Base-by-base conservation (phyloP, 768 basidiomycete genomes). In the Phlebiopsis gigantea region DNA sequence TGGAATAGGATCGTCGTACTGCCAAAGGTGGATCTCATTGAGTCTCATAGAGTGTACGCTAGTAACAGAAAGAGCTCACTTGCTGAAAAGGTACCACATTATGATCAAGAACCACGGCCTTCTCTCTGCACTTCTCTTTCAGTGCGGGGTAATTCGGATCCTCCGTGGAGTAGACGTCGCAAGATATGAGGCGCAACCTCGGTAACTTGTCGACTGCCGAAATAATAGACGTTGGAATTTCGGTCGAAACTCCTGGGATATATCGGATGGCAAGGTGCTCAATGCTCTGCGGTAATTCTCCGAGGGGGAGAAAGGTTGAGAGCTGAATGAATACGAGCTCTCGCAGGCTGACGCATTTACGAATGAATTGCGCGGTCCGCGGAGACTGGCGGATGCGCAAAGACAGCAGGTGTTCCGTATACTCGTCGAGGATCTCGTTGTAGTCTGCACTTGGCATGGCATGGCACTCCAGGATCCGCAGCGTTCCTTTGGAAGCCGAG, bases 241-340 rank as follows among this genome's bases (percentile, higher is more conserved):
- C 50, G 31, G 65, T 59, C 7, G 59, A 60, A 1, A 62, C 58
- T 47, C 66, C 63, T 10, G 26, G 21, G 19, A 66, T 63, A 55
- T 72, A 73, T 30, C 74, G 63, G 57, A 77, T 71, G 29, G 66
- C 66, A 4, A 80, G 57, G 55, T 78, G 77, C 53, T 77, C 70
- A 29, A 80, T 62, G 1, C 72, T 68, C 9, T 55, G 55, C 5
- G 79, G 72, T 7, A 80, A 68, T 4, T 57, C 55, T 2, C 55
- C 67, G 19, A 79, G 66, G 0, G 68, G 65, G 26, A 73, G 50
- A 12, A 74, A 46, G 1, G 62, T 64, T 4, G 77, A 75, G 2
- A 77, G 55, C 42, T 68, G 73, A 31, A 71, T 65, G 17, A 79
- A 46, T 15, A 74, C 57, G 12, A 80, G 59, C 53, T 80, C 78